phyloP scores from a whole-genome alignment of 805 yeast species.

The Ogataea philodendri region DNA sequence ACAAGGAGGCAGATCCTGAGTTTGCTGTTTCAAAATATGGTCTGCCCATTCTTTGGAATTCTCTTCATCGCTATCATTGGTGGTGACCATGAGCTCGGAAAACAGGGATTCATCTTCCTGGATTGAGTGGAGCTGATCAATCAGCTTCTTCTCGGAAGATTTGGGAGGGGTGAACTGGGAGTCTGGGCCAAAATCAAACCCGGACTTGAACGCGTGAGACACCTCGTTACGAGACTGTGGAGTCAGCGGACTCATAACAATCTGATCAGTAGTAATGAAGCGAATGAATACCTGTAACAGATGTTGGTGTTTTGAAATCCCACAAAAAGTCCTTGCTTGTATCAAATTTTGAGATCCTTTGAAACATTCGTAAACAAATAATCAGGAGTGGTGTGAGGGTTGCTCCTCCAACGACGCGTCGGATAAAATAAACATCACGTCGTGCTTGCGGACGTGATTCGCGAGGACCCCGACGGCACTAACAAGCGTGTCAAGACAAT shows the following conservation, averaged over 20 bases:
- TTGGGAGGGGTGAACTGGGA: constrained; percentile 18
- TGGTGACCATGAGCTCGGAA: constrained; percentile 14
- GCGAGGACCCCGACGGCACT: constrained; percentile 1
- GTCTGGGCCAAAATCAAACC: constrained; percentile 1
- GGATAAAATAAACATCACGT: constrained; percentile 4
- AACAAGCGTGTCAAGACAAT: constrained; percentile 1
- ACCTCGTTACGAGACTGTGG: constrained; percentile 12
- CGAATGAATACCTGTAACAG: neutral
- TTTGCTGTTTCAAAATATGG: constrained; percentile 17
- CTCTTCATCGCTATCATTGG: constrained; percentile 13
- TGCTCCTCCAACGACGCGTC: constrained; percentile 11
- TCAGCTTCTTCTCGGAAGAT: constrained; percentile 14
- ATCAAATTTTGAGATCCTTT: constrained; percentile 5
- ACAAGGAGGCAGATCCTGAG: constrained; percentile 11
- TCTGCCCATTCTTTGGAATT: constrained; percentile 23
- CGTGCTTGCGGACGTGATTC: neutral
- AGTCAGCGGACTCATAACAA: constrained; percentile 11
- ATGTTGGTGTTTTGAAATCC: constrained; percentile 6
- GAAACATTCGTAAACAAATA: constrained; percentile 11
- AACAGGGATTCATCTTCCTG: constrained; percentile 19
- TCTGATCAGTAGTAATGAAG: constrained; percentile 1
- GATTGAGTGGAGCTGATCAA: constrained; percentile 1
- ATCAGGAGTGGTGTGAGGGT: constrained; percentile 23
- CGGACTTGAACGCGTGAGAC: constrained; percentile 1
- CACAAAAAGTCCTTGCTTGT: constrained; percentile 4